Percentiles rank a stretch among this genome's conserved stretches.
phyloP scores from a whole-genome alignment of 2,329 filamentous ascomycete genomes.

The Cercospora zeae-maydis region DNA sequence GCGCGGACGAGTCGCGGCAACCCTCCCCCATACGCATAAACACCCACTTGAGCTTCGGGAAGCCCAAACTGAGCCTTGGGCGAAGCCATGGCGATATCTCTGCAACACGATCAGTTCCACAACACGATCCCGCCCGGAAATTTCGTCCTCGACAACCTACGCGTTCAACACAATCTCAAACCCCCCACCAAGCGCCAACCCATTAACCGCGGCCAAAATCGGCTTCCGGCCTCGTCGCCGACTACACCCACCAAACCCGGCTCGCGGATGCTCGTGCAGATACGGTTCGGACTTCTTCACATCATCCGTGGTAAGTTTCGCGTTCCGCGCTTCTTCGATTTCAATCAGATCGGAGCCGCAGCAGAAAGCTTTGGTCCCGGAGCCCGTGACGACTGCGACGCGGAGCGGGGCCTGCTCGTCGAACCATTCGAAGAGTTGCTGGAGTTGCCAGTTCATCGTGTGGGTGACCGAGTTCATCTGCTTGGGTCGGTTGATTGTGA shows the following conservation, averaged over 20 bases:
- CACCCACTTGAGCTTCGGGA: constrained; percentile 51
- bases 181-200: constrained; percentile 53
- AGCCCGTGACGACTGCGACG: constrained; percentile 47
- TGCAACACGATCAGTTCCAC: not conserved
- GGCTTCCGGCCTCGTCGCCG: constrained; percentile 56
- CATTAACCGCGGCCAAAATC: constrained; percentile 57
- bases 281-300: constrained; percentile 18
- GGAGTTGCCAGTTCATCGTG: constrained; percentile 47
- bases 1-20: constrained; percentile 50
- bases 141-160: constrained; percentile 33
- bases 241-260: constrained; percentile 54
- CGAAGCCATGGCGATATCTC: constrained; percentile 52
- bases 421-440: constrained; percentile 52
- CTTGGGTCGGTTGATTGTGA: constrained; percentile 49
- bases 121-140: not conserved
- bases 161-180: constrained; percentile 55
- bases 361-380: constrained; percentile 53
- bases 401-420: constrained; percentile 38
- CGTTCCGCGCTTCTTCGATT: constrained; percentile 27
- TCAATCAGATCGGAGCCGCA: constrained; percentile 56
- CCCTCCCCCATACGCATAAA: constrained; percentile 52
- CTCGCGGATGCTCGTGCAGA: constrained; percentile 25
- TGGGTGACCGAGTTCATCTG: constrained; percentile 47
- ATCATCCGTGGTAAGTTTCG: constrained; percentile 15
- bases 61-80: constrained; percentile 50